These are phyloP conservation scores for Pholiota molesta DNA, from an alignment of 768 basidiomycete species.

Conservation along the genomic window DNA sequence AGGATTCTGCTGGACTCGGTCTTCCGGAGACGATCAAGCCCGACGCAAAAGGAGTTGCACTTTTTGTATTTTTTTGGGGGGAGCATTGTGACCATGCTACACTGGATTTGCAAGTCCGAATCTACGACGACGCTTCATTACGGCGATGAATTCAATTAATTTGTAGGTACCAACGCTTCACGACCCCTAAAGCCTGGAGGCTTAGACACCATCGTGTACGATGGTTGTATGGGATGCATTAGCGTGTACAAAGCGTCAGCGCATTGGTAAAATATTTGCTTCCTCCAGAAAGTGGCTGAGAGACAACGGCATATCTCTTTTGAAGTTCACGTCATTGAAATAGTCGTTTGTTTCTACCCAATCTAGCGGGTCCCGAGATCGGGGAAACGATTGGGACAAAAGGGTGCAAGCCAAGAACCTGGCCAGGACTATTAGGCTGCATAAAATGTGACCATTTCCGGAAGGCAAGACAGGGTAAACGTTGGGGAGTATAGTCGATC, in stretches of 20 bases:
- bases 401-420: constrained; percentile 9
- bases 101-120: not conserved
- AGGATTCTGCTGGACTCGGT: constrained; percentile 10
- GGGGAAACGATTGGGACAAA: constrained; percentile 6
- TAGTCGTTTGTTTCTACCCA: constrained; percentile 3
- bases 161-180: not conserved
- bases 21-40: constrained; percentile 20
- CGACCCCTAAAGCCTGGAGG: not conserved
- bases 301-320: constrained; percentile 1
- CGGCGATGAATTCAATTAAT: not conserved
- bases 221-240: too few relatives aligned
- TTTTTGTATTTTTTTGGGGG: constrained; percentile 10
- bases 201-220: too few relatives aligned
- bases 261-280: not conserved
- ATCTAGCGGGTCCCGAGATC: constrained; percentile 7
- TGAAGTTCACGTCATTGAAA: constrained; percentile 8
- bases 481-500: not conserved
- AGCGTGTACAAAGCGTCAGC: not conserved
- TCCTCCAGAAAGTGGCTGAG: not conserved
- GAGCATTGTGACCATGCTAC: not conserved
- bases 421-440: not conserved
- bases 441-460: not conserved
- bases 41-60: constrained; percentile 20
- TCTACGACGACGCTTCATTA: not conserved
- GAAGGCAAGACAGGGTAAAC: not conserved